Conservation (phyloP, 345 rosid genomes). For the Camelina hispida region DNA sequence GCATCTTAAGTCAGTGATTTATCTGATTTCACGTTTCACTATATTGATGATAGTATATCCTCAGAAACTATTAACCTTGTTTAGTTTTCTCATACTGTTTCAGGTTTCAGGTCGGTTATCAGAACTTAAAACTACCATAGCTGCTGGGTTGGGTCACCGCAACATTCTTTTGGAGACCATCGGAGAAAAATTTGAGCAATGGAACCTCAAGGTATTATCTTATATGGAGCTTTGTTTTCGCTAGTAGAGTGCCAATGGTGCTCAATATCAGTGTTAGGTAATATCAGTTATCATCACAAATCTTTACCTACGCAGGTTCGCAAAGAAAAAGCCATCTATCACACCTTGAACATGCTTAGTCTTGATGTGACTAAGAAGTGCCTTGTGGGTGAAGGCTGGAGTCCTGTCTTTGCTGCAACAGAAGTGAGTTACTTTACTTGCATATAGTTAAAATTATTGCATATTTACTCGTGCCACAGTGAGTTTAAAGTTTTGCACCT, state of each 20-base stretch:
- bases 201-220: slow-evolving; percentile 69
- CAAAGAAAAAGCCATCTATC: slow-evolving; percentile 90
- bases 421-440: slow-evolving; percentile 55
- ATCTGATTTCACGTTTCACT: slow-evolving; percentile 20
- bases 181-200: slow-evolving; percentile 78
- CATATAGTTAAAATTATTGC: slow-evolving; percentile 8
- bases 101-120: slow-evolving; percentile 76
- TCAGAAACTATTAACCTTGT: slow-evolving; percentile 17
- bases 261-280: slow-evolving; percentile 15
- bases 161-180: slow-evolving; percentile 68
- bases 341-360: slow-evolving; percentile 95
- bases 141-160: slow-evolving; percentile 71
- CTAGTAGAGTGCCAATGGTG: slow-evolving; percentile 16
- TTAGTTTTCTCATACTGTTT: slow-evolving; percentile 28
- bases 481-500: slow-evolving; percentile 33
- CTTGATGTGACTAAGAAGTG: slow-evolving; percentile 96
- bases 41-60: slow-evolving; percentile 8
- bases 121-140: slow-evolving; percentile 79
- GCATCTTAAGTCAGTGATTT: slow-evolving; percentile 11
- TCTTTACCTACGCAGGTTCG: slow-evolving; percentile 59
- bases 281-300: slow-evolving; percentile 18
- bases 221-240: slow-evolving; percentile 27
- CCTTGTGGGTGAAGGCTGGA: slow-evolving; percentile 97
- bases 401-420: slow-evolving; percentile 87
- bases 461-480: slow-evolving; percentile 19